These are phyloP conservation scores for Lasiosphaeria ovina DNA, from an alignment of 495 filamentous ascomycete species.

Conservation along the genomic window DNA sequence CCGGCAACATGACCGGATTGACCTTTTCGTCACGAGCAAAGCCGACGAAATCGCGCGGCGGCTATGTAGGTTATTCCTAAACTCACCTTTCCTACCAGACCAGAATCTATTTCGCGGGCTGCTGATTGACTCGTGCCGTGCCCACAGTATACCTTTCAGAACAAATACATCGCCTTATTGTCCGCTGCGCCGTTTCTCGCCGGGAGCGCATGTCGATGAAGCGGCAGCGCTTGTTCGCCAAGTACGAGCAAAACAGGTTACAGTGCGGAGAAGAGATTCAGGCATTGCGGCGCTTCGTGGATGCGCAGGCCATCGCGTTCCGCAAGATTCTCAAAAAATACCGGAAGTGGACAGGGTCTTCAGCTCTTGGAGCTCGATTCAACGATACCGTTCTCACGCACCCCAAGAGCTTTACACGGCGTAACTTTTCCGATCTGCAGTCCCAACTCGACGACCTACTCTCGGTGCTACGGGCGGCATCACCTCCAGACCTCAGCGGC, in stretches of 20 bases:
- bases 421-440: slow-evolving; percentile 55
- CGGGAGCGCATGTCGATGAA: slow-evolving; percentile 32
- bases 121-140: neutral
- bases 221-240: slow-evolving; percentile 44
- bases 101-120: neutral
- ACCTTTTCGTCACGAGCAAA: slow-evolving; percentile 70
- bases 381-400: slow-evolving; percentile 52
- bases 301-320: slow-evolving; percentile 64
- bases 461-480: slow-evolving; percentile 46
- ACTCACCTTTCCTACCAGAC: neutral
- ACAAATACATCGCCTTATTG: slow-evolving; percentile 48
- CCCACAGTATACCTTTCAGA: slow-evolving; percentile 50
- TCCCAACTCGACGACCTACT: slow-evolving; percentile 56
- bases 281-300: slow-evolving; percentile 58
- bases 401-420: slow-evolving; percentile 61
- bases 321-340: slow-evolving; percentile 77
- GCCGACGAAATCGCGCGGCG: slow-evolving; percentile 63
- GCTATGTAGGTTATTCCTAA: slow-evolving; percentile 47
- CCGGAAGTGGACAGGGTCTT: slow-evolving; percentile 69
- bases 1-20: slow-evolving; percentile 64
- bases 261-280: slow-evolving; percentile 62
- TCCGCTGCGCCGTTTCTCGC: slow-evolving; percentile 38
- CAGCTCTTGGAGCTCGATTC: slow-evolving; percentile 56
- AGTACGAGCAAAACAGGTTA: slow-evolving; percentile 44
- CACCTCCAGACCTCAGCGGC: slow-evolving; percentile 24